Evolutionary conservation across 371 early-diverging fungal species (phyloP).

Genomic region (Homolaphlyctis polyrhiza): DNA sequence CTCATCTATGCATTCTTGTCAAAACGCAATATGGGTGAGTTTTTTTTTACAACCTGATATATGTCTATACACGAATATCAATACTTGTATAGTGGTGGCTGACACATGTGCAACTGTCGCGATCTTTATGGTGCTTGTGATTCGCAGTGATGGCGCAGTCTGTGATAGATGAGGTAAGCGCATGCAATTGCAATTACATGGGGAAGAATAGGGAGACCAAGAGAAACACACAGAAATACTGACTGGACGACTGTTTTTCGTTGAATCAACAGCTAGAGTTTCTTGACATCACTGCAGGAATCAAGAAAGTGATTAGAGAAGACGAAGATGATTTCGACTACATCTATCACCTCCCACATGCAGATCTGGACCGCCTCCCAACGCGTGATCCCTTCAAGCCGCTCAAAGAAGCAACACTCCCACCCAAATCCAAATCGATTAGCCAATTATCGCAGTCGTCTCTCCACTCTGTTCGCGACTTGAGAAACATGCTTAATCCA

Average conservation of each 20-base stretch:
- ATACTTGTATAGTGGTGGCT: not conserved
- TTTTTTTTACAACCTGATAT: not conserved
- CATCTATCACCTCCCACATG: constrained; percentile 45
- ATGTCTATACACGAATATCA: not conserved
- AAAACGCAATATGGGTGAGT: constrained; percentile 28
- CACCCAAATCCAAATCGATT: not conserved
- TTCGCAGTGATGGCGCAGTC: constrained; percentile 33
- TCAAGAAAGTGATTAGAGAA: constrained; percentile 21
- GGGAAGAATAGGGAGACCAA: not conserved
- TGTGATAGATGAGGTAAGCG: constrained; percentile 30
- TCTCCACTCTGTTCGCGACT: not conserved
- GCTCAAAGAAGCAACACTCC: not conserved
- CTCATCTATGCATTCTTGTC: constrained; percentile 38
- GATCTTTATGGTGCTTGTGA: no score
- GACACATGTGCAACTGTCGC: no score
- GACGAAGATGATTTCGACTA: constrained; percentile 48
- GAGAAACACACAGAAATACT: constrained; percentile 7
- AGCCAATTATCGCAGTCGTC: not conserved
- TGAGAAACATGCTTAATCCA: not conserved
- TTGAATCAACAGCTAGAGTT: constrained; percentile 23
- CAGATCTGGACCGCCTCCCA: constrained; percentile 26
- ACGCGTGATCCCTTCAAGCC: constrained; percentile 32
- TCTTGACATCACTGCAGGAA: constrained; percentile 31
- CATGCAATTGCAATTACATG: not conserved
- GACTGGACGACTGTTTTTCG: not conserved